A percentile compares a stretch with the other conserved stretches of the same genome.
phyloP scores from a whole-genome alignment of 805 yeast genomes.

The Candida chilensis region DNA sequence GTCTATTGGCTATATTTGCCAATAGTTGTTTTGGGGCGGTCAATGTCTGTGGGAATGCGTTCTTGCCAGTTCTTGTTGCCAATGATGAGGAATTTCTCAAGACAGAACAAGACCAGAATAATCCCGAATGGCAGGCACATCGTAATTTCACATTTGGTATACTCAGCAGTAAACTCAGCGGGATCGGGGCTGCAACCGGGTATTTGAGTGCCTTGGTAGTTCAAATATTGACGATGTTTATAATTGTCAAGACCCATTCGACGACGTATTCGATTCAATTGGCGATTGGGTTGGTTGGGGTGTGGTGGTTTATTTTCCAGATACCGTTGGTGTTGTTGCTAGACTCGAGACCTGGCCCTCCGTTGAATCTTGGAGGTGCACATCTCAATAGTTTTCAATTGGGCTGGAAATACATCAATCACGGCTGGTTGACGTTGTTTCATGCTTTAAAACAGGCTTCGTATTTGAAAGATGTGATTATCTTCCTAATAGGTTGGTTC shows the following conservation, averaged over 20 bases:
- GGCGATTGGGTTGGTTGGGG: conserved; percentile 56
- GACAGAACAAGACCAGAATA: not conserved
- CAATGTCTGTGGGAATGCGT: conserved; percentile 72
- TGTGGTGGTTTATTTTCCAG: conserved; percentile 74
- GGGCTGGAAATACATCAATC: conserved; percentile 24
- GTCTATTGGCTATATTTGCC: conserved; percentile 46
- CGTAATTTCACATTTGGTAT: no score
- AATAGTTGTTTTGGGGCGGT: conserved; percentile 72
- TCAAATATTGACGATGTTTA: conserved; percentile 47
- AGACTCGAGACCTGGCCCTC: conserved; percentile 32
- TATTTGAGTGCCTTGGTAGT: conserved; percentile 62
- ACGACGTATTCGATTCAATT: conserved; percentile 36
- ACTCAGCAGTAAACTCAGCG: conserved; percentile 32
- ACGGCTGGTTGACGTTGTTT: conserved; percentile 56
- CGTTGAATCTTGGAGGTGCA: conserved; percentile 11
- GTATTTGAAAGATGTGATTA: conserved; percentile 53
- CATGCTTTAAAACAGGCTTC: conserved; percentile 52
- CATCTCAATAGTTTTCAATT: conserved; percentile 4
- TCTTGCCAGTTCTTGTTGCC: conserved; percentile 51
- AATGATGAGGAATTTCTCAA: conserved; percentile 16
- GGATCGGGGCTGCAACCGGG: conserved; percentile 65
- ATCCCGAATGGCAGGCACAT: not conserved
- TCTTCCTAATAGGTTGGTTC: conserved; percentile 68
- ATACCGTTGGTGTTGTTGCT: conserved; percentile 46
- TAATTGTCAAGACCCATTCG: conserved; percentile 31